Conservation (phyloP, 2,329 filamentous ascomycete genomes). For the Mycocentrospora acerina region DNA sequence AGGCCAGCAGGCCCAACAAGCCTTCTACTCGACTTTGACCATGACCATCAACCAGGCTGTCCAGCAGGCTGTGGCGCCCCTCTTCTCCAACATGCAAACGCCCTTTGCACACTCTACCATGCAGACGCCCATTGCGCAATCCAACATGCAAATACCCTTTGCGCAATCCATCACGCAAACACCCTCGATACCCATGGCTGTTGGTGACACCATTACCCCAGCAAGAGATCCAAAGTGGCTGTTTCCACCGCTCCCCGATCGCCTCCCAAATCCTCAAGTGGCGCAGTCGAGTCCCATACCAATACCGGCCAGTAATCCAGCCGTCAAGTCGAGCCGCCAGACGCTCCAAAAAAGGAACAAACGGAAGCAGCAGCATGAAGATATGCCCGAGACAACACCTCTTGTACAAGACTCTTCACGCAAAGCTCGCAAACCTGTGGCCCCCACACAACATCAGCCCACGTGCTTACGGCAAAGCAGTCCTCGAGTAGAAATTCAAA, state of each 20-base stretch:
- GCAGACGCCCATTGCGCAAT: slow-evolving; percentile 4
- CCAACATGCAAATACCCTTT: slow-evolving; percentile 6
- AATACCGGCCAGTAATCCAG: not conserved
- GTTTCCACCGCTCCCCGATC: slow-evolving; percentile 21
- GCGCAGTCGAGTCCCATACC: slow-evolving; percentile 16
- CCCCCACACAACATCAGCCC: no score
- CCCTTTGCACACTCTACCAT: slow-evolving; percentile 10
- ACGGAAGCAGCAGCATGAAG: not conserved
- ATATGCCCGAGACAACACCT: not conserved
- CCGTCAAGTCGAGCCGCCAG: not conserved
- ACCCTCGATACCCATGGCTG: slow-evolving; percentile 7
- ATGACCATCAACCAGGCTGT: slow-evolving; percentile 27
- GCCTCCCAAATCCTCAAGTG: not conserved
- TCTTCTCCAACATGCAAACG: slow-evolving; percentile 19
- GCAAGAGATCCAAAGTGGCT: slow-evolving; percentile 32
- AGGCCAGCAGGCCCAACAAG: slow-evolving; percentile 28
- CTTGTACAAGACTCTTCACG: not conserved
- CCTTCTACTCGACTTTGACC: slow-evolving; percentile 24
- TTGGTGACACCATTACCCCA: slow-evolving; percentile 16
- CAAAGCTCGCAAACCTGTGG: slow-evolving; percentile 1
- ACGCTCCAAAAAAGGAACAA: not conserved
- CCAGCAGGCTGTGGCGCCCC: slow-evolving; percentile 25
- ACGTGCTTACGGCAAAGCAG: slow-evolving; percentile 8
- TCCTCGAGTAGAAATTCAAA: slow-evolving; percentile 16
- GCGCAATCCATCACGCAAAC: slow-evolving; percentile 4